Evolutionary conservation across 2,329 filamentous ascomycete genomes (phyloP).

Genomic region (Chalaropsis thielavioides): DNA sequence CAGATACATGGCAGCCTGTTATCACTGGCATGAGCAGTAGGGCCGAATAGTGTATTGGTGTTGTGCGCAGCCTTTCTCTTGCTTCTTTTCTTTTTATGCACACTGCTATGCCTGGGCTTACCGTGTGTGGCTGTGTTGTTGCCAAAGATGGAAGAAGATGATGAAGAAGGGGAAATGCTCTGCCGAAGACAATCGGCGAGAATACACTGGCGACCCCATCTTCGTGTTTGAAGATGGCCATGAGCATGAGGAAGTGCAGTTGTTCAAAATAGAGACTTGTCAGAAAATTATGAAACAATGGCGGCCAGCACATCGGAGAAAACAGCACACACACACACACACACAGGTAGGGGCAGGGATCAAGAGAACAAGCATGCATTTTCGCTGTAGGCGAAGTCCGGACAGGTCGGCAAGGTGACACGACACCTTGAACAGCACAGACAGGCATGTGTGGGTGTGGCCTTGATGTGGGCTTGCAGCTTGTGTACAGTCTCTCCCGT

Average conservation of each 20-base stretch:
- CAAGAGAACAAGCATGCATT: neutral
- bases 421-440: neutral
- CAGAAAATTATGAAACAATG: constrained; percentile 5
- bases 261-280: neutral
- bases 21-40: neutral
- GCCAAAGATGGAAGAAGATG: neutral
- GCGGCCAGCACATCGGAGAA: constrained; percentile 1
- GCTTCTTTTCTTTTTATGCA: neutral
- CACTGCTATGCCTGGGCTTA: neutral
- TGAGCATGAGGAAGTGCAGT: neutral
- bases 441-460: too few species aligned
- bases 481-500: too few species aligned
- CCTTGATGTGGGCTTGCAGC: neutral
- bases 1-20: neutral
- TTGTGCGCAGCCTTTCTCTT: neutral
- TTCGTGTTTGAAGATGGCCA: neutral
- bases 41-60: neutral
- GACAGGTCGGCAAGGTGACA: constrained; percentile 7
- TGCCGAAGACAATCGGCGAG: too few species aligned
- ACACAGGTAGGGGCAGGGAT: neutral
- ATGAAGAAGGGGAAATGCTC: neutral
- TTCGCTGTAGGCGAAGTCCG: constrained; percentile 7
- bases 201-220: too few species aligned
- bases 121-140: too few species aligned
- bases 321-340: neutral